Base-by-base conservation (phyloP, 371 early-diverging fungal genomes). In the Gilbertella persicaria region DNA sequence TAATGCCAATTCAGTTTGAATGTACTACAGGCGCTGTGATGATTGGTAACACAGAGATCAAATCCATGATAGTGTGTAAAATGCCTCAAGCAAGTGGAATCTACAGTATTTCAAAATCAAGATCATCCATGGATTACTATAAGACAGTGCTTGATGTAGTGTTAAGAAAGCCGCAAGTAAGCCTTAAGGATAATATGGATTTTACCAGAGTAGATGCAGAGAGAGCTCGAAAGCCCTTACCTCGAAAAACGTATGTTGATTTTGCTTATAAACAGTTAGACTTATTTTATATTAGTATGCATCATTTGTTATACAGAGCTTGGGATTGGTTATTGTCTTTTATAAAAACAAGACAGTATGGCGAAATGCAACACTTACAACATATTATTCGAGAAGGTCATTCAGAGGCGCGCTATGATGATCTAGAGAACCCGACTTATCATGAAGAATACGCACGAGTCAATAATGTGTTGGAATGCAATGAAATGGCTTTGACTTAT, bases 381-480 rank as follows among this genome's bases (percentile, higher is more conserved):
- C 79, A 83, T 2, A 59, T 85, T 7, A 62, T 69, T 50, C 67
- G 83, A 23, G 74, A 80, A 48, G 73, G 55, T 5, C 56, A 54
- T 17, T 16, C 51, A 61, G 25, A 71, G 46, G 66, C 33, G 3
- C 36, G 57, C 58, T 5, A 54, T 38, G 8, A 58, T 53, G 5
- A 51, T 43, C n/a, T 50, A 69, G 53, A 55, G 41, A 64, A 70
- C 51, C 66, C 60, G n/a, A 71, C 62, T 5, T 70, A 63, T 19
- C 78, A 76, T 46, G 74, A 79, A 20, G 91, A 93, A 47, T 93
- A 93, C 57, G 94, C 89, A 2, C 73, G 78, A 58, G 86, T 89
- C 2, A 70, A 73, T n/a, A 80, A 76, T 24, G 58, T 90, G 0
- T 53, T 92, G 2, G 88, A 89, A 38, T 85, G 87, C 43, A 79